A percentile compares a stretch with the other conserved stretches of the same genome.
phyloP scores from a whole-genome alignment of 164 flowering plant genomes.

The Stephania japonica region DNA sequence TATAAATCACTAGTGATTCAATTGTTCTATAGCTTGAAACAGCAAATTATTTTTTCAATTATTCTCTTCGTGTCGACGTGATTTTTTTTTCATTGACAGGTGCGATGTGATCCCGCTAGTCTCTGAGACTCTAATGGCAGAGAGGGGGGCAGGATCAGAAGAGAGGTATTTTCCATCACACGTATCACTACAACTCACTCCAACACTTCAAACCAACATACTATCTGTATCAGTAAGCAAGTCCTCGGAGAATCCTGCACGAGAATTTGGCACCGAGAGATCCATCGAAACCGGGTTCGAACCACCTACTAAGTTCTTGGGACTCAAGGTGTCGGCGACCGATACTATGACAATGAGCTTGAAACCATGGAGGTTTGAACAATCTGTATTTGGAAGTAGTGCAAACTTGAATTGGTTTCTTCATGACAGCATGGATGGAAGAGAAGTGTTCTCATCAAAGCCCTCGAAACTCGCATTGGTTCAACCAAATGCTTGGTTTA shows the following conservation, averaged over 20 bases:
- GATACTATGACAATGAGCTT: constrained; percentile 51
- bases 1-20: no score
- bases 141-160: constrained; percentile 57
- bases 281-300: constrained; percentile 54
- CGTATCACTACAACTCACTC: constrained; percentile 69
- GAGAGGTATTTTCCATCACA: constrained; percentile 94
- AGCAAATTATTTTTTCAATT: no score
- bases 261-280: constrained; percentile 55
- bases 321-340: constrained; percentile 44
- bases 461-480: constrained; percentile 55
- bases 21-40: no score
- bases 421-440: constrained; percentile 65
- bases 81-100: constrained; percentile 25
- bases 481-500: constrained; percentile 79
- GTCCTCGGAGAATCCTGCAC: constrained; percentile 70
- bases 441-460: constrained; percentile 68
- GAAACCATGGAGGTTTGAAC: constrained; percentile 93
- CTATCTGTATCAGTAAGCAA: constrained; percentile 72
- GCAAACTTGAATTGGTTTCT: constrained; percentile 74
- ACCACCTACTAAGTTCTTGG: constrained; percentile 41
- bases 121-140: constrained; percentile 43
- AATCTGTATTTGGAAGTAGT: constrained; percentile 57
- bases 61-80: no score
- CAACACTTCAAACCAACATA: constrained; percentile 50
- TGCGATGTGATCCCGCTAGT: constrained; percentile 60